Evolutionary conservation across 192 early-diverging fungal species (phyloP).

Genomic region (Endogone sp.): DNA sequence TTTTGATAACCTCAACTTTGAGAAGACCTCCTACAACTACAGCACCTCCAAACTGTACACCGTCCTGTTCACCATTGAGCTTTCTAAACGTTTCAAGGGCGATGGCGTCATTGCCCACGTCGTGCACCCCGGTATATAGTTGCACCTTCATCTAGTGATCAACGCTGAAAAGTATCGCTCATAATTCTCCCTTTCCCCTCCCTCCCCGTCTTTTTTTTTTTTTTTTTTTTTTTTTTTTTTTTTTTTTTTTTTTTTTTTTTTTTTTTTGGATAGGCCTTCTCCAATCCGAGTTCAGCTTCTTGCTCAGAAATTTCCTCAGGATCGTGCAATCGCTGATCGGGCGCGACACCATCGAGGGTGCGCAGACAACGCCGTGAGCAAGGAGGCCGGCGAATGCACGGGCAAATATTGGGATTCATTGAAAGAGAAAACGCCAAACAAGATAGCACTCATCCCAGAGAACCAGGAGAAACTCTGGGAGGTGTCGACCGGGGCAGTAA

Average conservation of each 20-base stretch:
- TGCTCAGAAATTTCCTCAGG: background rate
- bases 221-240: too few relatives aligned
- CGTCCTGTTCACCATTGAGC: conserved; percentile 44
- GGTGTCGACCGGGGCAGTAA: background rate
- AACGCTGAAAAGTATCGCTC: too few relatives aligned
- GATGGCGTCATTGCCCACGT: conserved; percentile 34
- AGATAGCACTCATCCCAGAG: background rate
- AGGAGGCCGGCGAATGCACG: conserved; percentile 7
- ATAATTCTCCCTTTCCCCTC: too few relatives aligned
- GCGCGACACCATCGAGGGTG: conserved; percentile 3
- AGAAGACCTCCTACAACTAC: conserved; percentile 31
- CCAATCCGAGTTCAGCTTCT: background rate
- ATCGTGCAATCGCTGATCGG: too few relatives aligned
- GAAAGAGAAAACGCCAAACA: background rate
- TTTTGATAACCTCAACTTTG: conserved; percentile 21
- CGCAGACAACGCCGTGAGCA: conserved; percentile 6
- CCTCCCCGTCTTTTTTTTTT: too few relatives aligned
- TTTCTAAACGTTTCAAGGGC: conserved; percentile 30
- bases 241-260: too few relatives aligned
- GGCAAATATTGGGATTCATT: conserved; percentile 6
- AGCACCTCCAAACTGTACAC: conserved; percentile 54
- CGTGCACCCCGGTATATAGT: conserved; percentile 42
- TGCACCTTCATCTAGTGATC: too few relatives aligned
- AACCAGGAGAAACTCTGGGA: background rate
- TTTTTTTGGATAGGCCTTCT: background rate